A percentile compares a stretch with the other conserved stretches of the same genome.
Evolutionary conservation across 2,329 filamentous ascomycete species (phyloP).

Genomic region (Exserohilum turcica): DNA sequence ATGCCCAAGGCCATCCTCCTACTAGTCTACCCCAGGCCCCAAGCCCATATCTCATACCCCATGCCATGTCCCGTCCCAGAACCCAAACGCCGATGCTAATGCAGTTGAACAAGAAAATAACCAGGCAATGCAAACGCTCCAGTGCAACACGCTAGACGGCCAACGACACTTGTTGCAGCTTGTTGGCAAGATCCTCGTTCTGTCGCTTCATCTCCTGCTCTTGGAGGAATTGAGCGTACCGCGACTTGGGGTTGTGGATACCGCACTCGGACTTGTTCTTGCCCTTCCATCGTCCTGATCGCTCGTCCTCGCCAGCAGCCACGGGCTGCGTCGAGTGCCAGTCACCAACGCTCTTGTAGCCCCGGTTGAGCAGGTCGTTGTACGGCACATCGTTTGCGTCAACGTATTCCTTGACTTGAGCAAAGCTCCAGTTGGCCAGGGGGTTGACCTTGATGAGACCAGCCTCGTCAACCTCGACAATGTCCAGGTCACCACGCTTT

Average conservation of each 20-base stretch:
- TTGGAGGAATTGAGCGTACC: conserved; percentile 83
- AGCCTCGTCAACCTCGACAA: conserved; percentile 90
- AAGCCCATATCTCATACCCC: conserved; percentile 43
- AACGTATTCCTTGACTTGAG: conserved; percentile 87
- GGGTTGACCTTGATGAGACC: conserved; percentile 98
- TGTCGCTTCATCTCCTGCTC: conserved; percentile 70
- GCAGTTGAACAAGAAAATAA: conserved; percentile 10
- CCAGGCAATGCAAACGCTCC: not conserved
- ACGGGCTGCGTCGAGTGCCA: conserved; percentile 96
- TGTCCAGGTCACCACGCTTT: conserved; percentile 84
- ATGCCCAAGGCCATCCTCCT: conserved; percentile 8
- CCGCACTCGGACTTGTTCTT: conserved; percentile 96
- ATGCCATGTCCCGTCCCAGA: conserved; percentile 14
- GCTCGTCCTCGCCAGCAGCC: conserved; percentile 89
- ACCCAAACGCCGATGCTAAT: conserved; percentile 21
- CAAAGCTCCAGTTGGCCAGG: conserved; percentile 90
- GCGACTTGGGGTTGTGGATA: conserved; percentile 96
- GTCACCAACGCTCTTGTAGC: conserved; percentile 98
- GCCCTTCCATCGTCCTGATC: conserved; percentile 95
- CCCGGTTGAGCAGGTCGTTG: conserved; percentile 85
- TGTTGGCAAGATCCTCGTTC: conserved; percentile 43
- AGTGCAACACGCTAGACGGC: conserved; percentile 22
- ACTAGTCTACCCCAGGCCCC: conserved; percentile 4
- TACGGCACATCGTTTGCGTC: conserved; percentile 87
- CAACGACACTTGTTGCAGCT: conserved; percentile 38